phyloP scores from a whole-genome alignment of 139 green algal genomes.

The Picochlorum costavermella region DNA sequence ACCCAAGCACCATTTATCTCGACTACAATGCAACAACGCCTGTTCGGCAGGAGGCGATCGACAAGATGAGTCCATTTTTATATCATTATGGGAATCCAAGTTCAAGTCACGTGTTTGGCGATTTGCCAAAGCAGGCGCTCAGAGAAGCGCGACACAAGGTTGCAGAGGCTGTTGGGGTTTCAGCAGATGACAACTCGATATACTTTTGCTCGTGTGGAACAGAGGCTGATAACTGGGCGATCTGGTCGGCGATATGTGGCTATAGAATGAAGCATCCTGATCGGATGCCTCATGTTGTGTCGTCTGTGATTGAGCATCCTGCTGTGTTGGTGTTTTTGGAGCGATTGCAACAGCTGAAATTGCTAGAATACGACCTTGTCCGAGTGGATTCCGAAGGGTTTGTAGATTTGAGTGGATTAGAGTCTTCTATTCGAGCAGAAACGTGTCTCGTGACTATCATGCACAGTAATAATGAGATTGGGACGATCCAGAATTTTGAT shows the following conservation, averaged over 20 bases:
- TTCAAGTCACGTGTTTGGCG: constrained; percentile 46
- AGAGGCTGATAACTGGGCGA: constrained; percentile 38
- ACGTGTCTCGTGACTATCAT: constrained; percentile 69
- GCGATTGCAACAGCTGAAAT: constrained; percentile 9
- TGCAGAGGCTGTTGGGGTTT: constrained; percentile 34
- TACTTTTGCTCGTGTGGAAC: constrained; percentile 49
- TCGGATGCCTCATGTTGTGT: constrained; percentile 51
- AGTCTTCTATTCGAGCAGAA: constrained; percentile 16
- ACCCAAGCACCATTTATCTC: constrained; percentile 34
- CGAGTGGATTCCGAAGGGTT: constrained; percentile 43
- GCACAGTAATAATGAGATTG: constrained; percentile 80
- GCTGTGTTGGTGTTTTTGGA: constrained; percentile 43
- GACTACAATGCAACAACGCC: constrained; percentile 60
- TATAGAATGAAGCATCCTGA: neutral
- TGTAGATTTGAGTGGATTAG: constrained; percentile 33
- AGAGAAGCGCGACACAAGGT: constrained; percentile 41
- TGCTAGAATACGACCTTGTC: constrained; percentile 49
- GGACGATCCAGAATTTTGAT: constrained; percentile 41
- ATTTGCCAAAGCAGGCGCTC: constrained; percentile 36
- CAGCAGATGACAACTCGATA: constrained; percentile 23
- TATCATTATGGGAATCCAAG: constrained; percentile 60
- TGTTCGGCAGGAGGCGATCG: constrained; percentile 49
- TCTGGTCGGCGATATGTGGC: constrained; percentile 40
- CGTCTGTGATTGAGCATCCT: constrained; percentile 63
- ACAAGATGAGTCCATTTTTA: constrained; percentile 54